These are phyloP conservation scores for Globisporangium paddicum DNA, from an alignment of 352 stramenopile species.

Conservation along the genomic window DNA sequence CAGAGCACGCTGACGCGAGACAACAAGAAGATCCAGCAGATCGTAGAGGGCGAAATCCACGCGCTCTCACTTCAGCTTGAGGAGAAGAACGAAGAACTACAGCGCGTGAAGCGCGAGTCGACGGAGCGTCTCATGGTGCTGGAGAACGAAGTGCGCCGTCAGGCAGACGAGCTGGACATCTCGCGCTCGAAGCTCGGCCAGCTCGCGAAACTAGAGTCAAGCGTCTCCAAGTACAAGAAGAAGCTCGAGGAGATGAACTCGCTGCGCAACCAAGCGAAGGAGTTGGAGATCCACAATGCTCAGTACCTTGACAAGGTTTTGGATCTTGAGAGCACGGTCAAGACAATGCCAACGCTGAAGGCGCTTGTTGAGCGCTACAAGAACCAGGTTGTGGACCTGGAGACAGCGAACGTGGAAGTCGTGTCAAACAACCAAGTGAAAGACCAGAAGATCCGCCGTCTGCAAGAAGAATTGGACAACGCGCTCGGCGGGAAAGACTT, in stretches of 20 bases:
- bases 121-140: conserved; percentile 71
- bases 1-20: conserved; percentile 73
- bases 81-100: conserved; percentile 71
- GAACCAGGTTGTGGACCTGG: conserved; percentile 85
- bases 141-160: conserved; percentile 82
- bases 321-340: conserved; percentile 82
- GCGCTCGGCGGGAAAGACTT: conserved; percentile 80
- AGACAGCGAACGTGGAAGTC: conserved; percentile 76
- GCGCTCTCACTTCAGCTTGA: conserved; percentile 69
- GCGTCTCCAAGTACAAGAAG: conserved; percentile 81
- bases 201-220: conserved; percentile 77
- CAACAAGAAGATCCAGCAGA: conserved; percentile 88
- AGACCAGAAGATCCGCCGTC: conserved; percentile 69
- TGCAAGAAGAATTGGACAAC: conserved; percentile 86
- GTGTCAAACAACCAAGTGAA: conserved; percentile 76
- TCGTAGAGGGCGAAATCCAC: conserved; percentile 80
- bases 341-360: conserved; percentile 81
- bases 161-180: conserved; percentile 84
- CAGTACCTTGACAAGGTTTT: conserved; percentile 83
- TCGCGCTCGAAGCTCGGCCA: conserved; percentile 79
- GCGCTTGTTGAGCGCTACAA: conserved; percentile 82
- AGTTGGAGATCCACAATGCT: conserved; percentile 74
- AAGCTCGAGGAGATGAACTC: conserved; percentile 84
- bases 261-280: conserved; percentile 68
- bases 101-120: conserved; percentile 70